Evolutionary conservation across 257 asterid species (phyloP).

Genomic region (Striga asiatica): DNA sequence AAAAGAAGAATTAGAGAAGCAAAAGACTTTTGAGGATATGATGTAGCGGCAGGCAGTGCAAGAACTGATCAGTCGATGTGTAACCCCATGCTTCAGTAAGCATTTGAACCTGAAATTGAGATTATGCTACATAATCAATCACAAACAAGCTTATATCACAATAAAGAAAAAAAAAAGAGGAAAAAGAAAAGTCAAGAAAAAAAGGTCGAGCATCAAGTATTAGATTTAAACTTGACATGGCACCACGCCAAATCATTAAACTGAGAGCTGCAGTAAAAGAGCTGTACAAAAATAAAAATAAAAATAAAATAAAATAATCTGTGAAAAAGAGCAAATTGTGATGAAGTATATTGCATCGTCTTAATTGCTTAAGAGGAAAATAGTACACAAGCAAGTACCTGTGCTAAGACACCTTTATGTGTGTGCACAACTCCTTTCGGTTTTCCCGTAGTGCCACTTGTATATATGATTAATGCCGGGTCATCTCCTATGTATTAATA

Average conservation of each 20-base stretch:
- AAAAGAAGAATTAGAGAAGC: too few species aligned
- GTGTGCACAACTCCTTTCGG: constrained; percentile 99
- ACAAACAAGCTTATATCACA: neutral
- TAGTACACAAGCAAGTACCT: constrained; percentile 33
- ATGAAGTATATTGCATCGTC: too few species aligned
- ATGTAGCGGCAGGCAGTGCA: constrained; percentile 87
- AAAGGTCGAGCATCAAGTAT: neutral
- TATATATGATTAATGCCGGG: constrained; percentile 81
- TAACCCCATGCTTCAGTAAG: constrained; percentile 78
- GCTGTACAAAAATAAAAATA: neutral
- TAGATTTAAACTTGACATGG: too few species aligned
- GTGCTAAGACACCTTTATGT: constrained; percentile 76
- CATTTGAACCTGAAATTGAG: constrained; percentile 59
- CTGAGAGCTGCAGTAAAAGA: neutral
- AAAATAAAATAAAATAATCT: neutral
- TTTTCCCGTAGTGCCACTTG: constrained; percentile 97
- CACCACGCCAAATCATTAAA: neutral
- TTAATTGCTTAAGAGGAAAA: neutral
- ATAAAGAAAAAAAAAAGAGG: too few species aligned
- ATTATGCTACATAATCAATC: neutral
- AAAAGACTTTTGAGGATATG: constrained; percentile 55
- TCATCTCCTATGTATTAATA: constrained; percentile 70
- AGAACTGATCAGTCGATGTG: constrained; percentile 50
- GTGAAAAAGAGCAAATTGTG: too few species aligned
- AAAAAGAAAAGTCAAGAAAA: too few species aligned